Conservation (phyloP, 1,284 basidiomycete species). For the Vanrija sp. region DNA sequence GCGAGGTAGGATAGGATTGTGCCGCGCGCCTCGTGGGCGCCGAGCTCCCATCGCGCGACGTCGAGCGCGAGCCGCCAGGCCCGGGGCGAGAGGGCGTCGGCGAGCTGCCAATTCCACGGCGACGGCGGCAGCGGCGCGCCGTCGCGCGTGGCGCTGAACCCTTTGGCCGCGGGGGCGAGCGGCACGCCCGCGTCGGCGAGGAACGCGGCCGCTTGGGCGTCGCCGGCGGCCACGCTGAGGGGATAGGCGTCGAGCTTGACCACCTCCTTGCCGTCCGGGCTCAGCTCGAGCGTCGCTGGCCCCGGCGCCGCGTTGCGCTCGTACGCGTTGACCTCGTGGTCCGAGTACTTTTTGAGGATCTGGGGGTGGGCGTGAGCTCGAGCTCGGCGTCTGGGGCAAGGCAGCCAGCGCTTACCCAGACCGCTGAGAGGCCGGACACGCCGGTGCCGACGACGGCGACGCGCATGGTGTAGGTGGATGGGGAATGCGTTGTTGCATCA, state of each 20-base stretch:
- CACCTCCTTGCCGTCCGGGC: slow-evolving; percentile 48
- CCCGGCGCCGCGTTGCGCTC: slow-evolving; percentile 58
- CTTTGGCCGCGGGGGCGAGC: slow-evolving; percentile 63
- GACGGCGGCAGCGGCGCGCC: background rate
- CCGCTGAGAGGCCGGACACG: slow-evolving; percentile 69
- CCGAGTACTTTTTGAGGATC: slow-evolving; percentile 70
- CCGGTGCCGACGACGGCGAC: slow-evolving; percentile 76
- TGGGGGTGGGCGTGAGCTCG: slow-evolving; percentile 13
- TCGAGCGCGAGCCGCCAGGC: slow-evolving; percentile 78
- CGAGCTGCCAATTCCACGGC: background rate
- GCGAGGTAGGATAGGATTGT: slow-evolving; percentile 68
- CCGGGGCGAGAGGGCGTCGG: slow-evolving; percentile 54
- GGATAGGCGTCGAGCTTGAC: slow-evolving; percentile 60
- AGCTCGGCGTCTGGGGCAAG: background rate
- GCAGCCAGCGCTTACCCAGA: slow-evolving; percentile 58
- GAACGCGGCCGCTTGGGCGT: slow-evolving; percentile 80
- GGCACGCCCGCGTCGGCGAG: slow-evolving; percentile 57
- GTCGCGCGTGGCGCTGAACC: slow-evolving; percentile 70
- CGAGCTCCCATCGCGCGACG: slow-evolving; percentile 59
- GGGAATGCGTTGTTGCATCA: too few species aligned
- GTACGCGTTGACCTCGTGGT: slow-evolving; percentile 74
- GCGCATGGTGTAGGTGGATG: slow-evolving; percentile 29
- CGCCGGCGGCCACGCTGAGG: slow-evolving; percentile 62
- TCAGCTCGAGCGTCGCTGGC: slow-evolving; percentile 54
- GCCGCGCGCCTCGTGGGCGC: slow-evolving; percentile 43